These are phyloP conservation scores for Diplodia sapinea DNA, from an alignment of 2,329 filamentous ascomycete genomes.

Conservation along the genomic window DNA sequence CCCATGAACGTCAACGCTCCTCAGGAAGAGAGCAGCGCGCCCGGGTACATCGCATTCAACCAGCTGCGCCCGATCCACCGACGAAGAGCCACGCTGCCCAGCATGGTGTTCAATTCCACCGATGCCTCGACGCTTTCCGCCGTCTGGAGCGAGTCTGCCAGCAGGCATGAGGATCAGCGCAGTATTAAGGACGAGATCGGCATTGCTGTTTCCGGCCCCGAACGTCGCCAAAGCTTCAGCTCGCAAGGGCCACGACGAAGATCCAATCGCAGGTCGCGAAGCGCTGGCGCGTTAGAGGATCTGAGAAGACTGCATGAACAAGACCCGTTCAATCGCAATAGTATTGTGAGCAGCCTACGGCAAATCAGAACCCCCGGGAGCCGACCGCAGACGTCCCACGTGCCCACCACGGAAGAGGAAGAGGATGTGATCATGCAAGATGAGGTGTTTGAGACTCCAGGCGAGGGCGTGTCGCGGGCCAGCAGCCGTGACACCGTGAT, in stretches of 20 bases:
- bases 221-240: conserved; percentile 32
- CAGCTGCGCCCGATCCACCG: conserved; percentile 37
- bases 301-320: conserved; percentile 38
- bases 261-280: conserved; percentile 44
- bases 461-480: conserved; percentile 7
- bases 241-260: conserved; percentile 34
- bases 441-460: conserved; percentile 17
- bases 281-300: conserved; percentile 46
- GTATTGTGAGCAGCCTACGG: conserved; percentile 47
- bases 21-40: conserved; percentile 33
- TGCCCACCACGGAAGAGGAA: conserved; percentile 33
- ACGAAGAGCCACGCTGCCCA: conserved; percentile 46
- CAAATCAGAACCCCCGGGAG: conserved; percentile 21
- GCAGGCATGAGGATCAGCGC: conserved; percentile 41
- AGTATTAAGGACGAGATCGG: conserved; percentile 43
- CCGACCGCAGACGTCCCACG: conserved; percentile 15
- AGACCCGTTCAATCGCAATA: conserved; percentile 40
- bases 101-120: conserved; percentile 37
- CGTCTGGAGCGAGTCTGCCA: conserved; percentile 37
- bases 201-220: conserved; percentile 45
- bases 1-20: conserved; percentile 51
- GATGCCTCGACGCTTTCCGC: conserved; percentile 41
- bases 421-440: conserved; percentile 34
- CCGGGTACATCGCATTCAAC: conserved; percentile 46
- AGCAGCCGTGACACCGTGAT: conserved; percentile 6